Evolutionary conservation across 805 yeast species (phyloP).

Genomic region (Saccharomycopsis fodiens): DNA sequence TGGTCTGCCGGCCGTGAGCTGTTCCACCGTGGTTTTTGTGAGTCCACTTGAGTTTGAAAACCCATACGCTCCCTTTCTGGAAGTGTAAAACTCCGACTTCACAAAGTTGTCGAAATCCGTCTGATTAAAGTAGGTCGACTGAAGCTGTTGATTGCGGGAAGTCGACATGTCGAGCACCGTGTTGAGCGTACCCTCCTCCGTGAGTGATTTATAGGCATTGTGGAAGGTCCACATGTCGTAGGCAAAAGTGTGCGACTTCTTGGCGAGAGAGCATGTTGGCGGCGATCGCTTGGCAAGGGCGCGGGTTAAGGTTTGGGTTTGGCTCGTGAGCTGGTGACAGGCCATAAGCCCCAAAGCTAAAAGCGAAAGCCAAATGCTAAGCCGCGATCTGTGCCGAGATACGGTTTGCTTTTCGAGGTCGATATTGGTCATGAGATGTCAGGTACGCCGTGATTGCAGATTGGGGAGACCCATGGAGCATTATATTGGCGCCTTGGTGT

Average conservation of each 20-base stretch:
- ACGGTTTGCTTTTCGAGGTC: no score
- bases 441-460: no score
- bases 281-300: background rate
- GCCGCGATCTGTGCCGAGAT: no score
- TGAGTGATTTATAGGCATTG: background rate
- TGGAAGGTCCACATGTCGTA: conserved; percentile 3
- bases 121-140: conserved; percentile 3
- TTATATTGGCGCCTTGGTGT: no score
- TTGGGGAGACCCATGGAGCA: no score
- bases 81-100: conserved; percentile 1
- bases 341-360: no score
- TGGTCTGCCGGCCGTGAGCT: conserved; percentile 13
- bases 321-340: no score
- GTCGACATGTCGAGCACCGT: background rate
- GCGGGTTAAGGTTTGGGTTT: no score
- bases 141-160: conserved; percentile 1
- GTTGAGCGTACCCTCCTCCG: background rate
- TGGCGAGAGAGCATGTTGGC: background rate
- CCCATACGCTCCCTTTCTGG: background rate
- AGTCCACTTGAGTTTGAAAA: background rate
- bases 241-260: background rate
- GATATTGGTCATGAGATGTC: no score
- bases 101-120: conserved; percentile 2
- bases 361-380: no score
- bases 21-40: conserved; percentile 10